These are phyloP conservation scores for Globisporangium rhizosaccharum DNA, from an alignment of 352 stramenopile genomes.

Conservation along the genomic window DNA sequence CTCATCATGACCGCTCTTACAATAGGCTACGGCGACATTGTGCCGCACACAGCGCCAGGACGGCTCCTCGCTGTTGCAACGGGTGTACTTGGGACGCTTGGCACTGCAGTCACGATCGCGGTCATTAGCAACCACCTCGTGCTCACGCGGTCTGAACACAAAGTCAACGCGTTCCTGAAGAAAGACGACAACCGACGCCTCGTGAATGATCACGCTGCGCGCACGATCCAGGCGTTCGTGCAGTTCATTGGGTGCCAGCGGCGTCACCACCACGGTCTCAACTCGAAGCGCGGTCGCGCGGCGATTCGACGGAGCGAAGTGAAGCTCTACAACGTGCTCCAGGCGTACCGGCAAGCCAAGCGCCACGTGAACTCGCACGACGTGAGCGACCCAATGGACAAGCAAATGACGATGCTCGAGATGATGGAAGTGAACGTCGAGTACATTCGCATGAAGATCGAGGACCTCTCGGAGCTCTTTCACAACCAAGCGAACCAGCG, in stretches of 20 bases:
- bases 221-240: slow-evolving; percentile 56
- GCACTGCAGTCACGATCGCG: slow-evolving; percentile 67
- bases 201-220: slow-evolving; percentile 54
- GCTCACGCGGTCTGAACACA: slow-evolving; percentile 72
- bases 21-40: slow-evolving; percentile 65
- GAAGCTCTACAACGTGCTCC: slow-evolving; percentile 58
- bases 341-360: slow-evolving; percentile 54
- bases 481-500: slow-evolving; percentile 23
- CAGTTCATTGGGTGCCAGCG: slow-evolving; percentile 45
- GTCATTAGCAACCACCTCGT: slow-evolving; percentile 72
- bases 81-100: slow-evolving; percentile 46
- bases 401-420: slow-evolving; percentile 82
- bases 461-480: slow-evolving; percentile 53
- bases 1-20: slow-evolving; percentile 74
- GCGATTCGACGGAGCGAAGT: slow-evolving; percentile 27
- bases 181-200: slow-evolving; percentile 60
- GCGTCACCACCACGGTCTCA: slow-evolving; percentile 17
- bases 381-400: slow-evolving; percentile 70
- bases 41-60: slow-evolving; percentile 42
- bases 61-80: slow-evolving; percentile 45
- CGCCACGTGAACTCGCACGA: slow-evolving; percentile 57
- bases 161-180: slow-evolving; percentile 75
- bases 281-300: slow-evolving; percentile 3
- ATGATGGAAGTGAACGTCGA: slow-evolving; percentile 85
- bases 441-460: slow-evolving; percentile 77